Evolutionary conservation across 495 filamentous ascomycete species (phyloP).

Genomic region (Thozetella sp.): DNA sequence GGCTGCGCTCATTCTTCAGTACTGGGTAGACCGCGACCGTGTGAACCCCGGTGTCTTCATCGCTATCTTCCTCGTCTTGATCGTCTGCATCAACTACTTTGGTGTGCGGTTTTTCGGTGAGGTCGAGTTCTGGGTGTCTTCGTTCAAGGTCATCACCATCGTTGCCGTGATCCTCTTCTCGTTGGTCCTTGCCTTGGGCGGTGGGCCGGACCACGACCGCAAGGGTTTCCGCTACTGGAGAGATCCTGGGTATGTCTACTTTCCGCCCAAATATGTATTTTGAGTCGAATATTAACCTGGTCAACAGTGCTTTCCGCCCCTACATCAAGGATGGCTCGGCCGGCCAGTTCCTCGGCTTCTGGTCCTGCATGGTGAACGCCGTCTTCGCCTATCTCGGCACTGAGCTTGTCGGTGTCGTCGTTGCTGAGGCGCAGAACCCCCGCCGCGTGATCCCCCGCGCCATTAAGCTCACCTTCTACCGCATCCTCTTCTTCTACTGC

Average conservation of each 20-base stretch:
- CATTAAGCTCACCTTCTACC: conserved; percentile 67
- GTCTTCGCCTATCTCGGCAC: conserved; percentile 78
- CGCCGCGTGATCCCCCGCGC: conserved; percentile 66
- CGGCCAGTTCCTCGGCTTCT: conserved; percentile 68
- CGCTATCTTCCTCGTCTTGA: conserved; percentile 58
- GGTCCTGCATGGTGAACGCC: conserved; percentile 69
- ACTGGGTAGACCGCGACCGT: conserved; percentile 57
- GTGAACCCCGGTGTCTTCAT: conserved; percentile 71
- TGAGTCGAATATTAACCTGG: too few species aligned
- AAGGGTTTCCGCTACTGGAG: conserved; percentile 73
- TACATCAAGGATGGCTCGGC: conserved; percentile 46
- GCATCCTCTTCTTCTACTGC: conserved; percentile 71
- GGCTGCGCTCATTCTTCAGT: conserved; percentile 65
- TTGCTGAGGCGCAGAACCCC: conserved; percentile 72
- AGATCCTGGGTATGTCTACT: conserved; percentile 55
- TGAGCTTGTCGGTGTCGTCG: conserved; percentile 73
- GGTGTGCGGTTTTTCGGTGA: conserved; percentile 68
- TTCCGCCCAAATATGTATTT: too few species aligned
- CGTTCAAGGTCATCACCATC: conserved; percentile 65
- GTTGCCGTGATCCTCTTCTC: conserved; percentile 61
- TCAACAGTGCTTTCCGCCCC: conserved; percentile 58
- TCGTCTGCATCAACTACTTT: conserved; percentile 61
- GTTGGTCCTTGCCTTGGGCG: conserved; percentile 66
- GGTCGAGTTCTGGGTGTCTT: conserved; percentile 73
- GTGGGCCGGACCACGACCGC: conserved; percentile 71